Evolutionary conservation across 176 grass and related monocot genomes (phyloP), one percentile per base, ranked within the genome.

Genomic region (Ananas comosus): DNA sequence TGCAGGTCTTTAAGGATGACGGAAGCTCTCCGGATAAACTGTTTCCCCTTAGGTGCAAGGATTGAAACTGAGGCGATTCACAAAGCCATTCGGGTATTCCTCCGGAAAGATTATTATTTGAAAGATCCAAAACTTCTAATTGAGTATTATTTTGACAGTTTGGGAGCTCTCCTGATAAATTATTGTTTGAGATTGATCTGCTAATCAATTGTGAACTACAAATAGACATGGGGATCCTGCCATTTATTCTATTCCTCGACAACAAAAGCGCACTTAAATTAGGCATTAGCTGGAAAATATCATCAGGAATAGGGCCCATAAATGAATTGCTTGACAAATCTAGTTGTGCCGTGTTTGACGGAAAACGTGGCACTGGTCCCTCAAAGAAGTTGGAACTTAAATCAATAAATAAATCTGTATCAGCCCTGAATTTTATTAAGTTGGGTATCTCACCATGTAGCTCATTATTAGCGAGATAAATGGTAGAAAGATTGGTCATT

Each of bases 331-430:
- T 11, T 1, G 72, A 82, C 6, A 82, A 67, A 68, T 76, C 72
- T 48, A 82, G 51, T 11, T 53, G 13, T 8, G 1, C 11, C 3
- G 76, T 18, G 47, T 10, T 29, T 4, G 22, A 25, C 6, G 79
- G 66, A 13, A 82, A 14, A 18, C 3, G 16, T 6, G 79, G 66
- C 33, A 76, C 63, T 13, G 22, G 64, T n/a, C 79, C 79, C 28
- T 58, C 12, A 27, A 91, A n/a, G 72, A 73, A 70, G 71, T 91
- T 91, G 2, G 63, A 76, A 51, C 51, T 67, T 16, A 87, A 13
- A 49, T 80, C 64, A 57, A 87, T 50, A 18, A 1, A 1, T 0
- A 18, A 13, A 23, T 21, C 0, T 68, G 13, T 2, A 49, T 54
- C 33, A 51, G 48, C 8, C n/a, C 21, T 13, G 29, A 33, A 33